Evolutionary conservation across 352 stramenopile genomes (phyloP), one percentile per base, ranked within the genome.

Genomic region (Phytophthora chlamydospora): DNA sequence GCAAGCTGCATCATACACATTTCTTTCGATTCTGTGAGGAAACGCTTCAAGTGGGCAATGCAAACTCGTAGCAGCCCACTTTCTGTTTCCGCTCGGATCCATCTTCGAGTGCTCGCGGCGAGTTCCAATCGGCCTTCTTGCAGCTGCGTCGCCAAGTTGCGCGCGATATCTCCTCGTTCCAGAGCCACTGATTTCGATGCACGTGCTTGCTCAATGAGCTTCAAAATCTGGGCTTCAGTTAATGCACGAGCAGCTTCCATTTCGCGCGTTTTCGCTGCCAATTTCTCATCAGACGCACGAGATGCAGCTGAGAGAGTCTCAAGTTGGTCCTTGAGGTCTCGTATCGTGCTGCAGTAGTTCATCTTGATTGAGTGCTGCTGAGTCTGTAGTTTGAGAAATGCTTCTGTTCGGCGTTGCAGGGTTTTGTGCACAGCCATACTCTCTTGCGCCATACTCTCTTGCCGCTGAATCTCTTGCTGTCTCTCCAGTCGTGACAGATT

Each of bases 91-190:
- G 58, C 46, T 49, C 17, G 45, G 9, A 68, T 34, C 58, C 58
- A 64, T 29, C 36, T 38, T 4, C 2, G 29, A 19, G 17, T 65
- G n/a, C 19, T 65, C 24, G 44, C 46, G 12, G 41, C 36, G 13
- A 73, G 24, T 31, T 73, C 58, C 5, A 47, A 13, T 19, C 34
- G 53, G 35, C 47, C 65, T 46, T 57, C 55, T 27, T 66, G n/a
- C 4, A 73, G 41, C 41, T 66, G 34, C 6, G 48, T 17, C 2
- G 24, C 13, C 17, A 59, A n/a, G 6, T 33, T 55, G 21, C 11
- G 31, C 33, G 11, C 10, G 1, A 39, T 27, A 32, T 47, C 10
- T 27, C 41, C 32, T 11, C 48, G 38, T 21, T 58, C 33, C 12
- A 29, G 21, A n/a, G 50, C 13, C 6, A 46, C 19, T 29, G 8